Evolutionary conservation across 106 monocot species (phyloP).

Genomic region (Dioscorea dumetorum): DNA sequence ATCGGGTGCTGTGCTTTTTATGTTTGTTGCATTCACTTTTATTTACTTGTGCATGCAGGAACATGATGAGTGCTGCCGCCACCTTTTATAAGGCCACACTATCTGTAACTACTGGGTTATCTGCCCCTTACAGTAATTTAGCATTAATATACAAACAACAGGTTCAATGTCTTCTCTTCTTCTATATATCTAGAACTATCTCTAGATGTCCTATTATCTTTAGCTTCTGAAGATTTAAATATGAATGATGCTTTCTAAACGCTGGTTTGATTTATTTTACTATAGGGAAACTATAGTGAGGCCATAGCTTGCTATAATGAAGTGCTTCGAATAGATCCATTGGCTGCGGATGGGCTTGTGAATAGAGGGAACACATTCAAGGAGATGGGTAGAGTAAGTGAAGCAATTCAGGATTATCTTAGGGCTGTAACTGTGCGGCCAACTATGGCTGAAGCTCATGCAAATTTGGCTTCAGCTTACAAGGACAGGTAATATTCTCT

Average conservation of each 20-base stretch:
- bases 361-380: conserved; percentile 99
- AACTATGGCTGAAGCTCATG: conserved; percentile 98
- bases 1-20: no score
- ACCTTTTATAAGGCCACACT: conserved; percentile 81
- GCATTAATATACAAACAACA: conserved; percentile 95
- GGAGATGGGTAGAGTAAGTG: conserved; percentile 88
- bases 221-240: neutral
- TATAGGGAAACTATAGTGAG: conserved; percentile 81
- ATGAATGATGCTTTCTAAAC: neutral
- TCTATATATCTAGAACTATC: neutral
- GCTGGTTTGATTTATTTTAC: neutral
- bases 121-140: conserved; percentile 93
- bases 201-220: neutral
- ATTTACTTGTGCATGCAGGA: conserved; percentile 38
- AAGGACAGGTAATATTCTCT: conserved; percentile 62
- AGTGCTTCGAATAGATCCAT: conserved; percentile 91
- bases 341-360: conserved; percentile 92
- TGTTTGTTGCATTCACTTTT: no score
- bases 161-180: conserved; percentile 26
- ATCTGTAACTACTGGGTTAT: conserved; percentile 77
- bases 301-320: conserved; percentile 95
- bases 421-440: conserved; percentile 76
- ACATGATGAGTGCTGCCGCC: conserved; percentile 63
- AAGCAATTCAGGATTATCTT: conserved; percentile 95
- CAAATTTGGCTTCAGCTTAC: conserved; percentile 95